Evolutionary conservation across 2,329 filamentous ascomycete species (phyloP).

Genomic region (Juglanconis sp.): DNA sequence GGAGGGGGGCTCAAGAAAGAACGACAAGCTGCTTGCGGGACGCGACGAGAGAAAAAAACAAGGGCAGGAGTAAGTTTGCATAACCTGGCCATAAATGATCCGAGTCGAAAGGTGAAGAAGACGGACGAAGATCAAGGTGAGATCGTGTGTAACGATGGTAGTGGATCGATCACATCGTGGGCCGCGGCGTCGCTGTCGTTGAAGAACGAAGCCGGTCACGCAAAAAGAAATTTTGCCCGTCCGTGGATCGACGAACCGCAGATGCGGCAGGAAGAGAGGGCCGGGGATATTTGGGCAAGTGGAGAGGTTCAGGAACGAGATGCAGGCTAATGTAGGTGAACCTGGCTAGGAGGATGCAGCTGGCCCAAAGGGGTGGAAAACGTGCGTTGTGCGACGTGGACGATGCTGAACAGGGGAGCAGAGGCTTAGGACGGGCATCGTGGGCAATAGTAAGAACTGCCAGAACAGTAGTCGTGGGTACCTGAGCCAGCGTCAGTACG

Average conservation of each 20-base stretch:
- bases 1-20: neutral
- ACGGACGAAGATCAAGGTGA: neutral
- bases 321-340: conserved; percentile 19
- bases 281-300: conserved; percentile 10
- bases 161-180: neutral
- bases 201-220: neutral
- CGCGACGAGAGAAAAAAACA: neutral
- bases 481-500: conserved; percentile 6
- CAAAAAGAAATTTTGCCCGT: neutral
- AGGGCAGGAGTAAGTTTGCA: neutral
- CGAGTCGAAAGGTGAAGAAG: neutral
- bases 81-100: neutral
- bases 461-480: conserved; percentile 48
- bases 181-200: neutral
- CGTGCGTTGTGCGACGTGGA: conserved; percentile 1
- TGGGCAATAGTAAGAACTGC: conserved; percentile 38
- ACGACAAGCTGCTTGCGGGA: neutral
- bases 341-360: conserved; percentile 19
- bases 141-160: neutral
- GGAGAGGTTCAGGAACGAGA: conserved; percentile 10
- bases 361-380: conserved; percentile 24
- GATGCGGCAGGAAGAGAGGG: neutral
- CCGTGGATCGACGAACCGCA: neutral
- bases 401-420: neutral
- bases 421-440: conserved; percentile 36